phyloP scores from a whole-genome alignment of 108 stramenopile genomes.

The Cyclotella choctawhatcheeana region DNA sequence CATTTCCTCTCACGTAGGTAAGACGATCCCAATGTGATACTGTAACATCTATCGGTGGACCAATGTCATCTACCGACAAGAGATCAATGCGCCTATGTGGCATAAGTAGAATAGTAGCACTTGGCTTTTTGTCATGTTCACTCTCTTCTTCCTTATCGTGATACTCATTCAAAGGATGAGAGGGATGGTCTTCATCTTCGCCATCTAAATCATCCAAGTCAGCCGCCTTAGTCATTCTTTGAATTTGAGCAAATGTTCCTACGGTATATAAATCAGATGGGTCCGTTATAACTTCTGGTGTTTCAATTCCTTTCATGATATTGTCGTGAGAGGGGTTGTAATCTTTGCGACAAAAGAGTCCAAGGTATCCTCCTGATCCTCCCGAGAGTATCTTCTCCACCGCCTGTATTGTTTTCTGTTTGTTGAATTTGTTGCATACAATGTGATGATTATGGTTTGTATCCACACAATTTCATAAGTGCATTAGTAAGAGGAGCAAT shows the following conservation, averaged over 20 bases:
- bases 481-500: not conserved
- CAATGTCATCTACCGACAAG: slow-evolving; percentile 73
- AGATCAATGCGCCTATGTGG: slow-evolving; percentile 91
- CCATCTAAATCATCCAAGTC: slow-evolving; percentile 12
- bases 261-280: slow-evolving; percentile 74
- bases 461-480: not conserved
- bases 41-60: slow-evolving; percentile 91
- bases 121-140: slow-evolving; percentile 32
- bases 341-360: slow-evolving; percentile 78
- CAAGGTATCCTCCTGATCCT: slow-evolving; percentile 67
- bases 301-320: slow-evolving; percentile 69
- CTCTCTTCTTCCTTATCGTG: slow-evolving; percentile 20
- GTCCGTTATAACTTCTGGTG: slow-evolving; percentile 80
- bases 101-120: slow-evolving; percentile 75
- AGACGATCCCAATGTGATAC: slow-evolving; percentile 91
- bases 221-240: slow-evolving; percentile 57
- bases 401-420: slow-evolving; percentile 69
- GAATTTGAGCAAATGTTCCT: slow-evolving; percentile 90
- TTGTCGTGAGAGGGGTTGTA: slow-evolving; percentile 50
- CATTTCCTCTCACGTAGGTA: slow-evolving; percentile 56
- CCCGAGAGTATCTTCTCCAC: slow-evolving; percentile 65
- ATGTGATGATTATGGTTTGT: not conserved
- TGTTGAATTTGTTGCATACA: not conserved
- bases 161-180: slow-evolving; percentile 12
- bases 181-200: slow-evolving; percentile 9